These are phyloP conservation scores for Melanomma pulvis-pyrius DNA, from an alignment of 495 filamentous ascomycete genomes.

Conservation along the genomic window DNA sequence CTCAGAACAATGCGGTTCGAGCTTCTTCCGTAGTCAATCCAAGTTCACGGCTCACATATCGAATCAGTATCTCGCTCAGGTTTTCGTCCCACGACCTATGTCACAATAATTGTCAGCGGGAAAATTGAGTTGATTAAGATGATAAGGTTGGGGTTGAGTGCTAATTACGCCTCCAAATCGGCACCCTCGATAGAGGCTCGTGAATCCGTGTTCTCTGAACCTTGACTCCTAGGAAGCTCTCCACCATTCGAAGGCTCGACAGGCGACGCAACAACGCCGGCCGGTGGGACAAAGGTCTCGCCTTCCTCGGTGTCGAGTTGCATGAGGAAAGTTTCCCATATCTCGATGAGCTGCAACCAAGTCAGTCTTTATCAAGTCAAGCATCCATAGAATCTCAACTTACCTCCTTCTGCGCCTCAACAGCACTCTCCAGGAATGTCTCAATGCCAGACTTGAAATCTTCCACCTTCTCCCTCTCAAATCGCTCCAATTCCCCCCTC, in stretches of 20 bases:
- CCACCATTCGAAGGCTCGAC: background rate
- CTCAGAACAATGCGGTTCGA: no score
- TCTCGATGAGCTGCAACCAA: constrained; percentile 78
- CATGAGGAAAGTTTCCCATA: constrained; percentile 97
- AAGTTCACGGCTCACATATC: no score
- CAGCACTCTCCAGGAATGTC: constrained; percentile 92
- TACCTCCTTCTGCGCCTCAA: constrained; percentile 99
- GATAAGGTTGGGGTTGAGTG: background rate
- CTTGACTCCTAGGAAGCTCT: constrained; percentile 13
- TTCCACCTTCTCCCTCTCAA: constrained; percentile 97
- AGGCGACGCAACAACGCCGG: constrained; percentile 36
- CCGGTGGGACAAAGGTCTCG: constrained; percentile 39
- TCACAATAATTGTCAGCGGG: background rate
- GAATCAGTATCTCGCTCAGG: no score
- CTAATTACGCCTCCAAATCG: constrained; percentile 23
- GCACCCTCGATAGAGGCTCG: constrained; percentile 12
- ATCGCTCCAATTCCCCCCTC: constrained; percentile 86
- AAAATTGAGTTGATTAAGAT: background rate
- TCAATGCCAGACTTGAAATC: constrained; percentile 98
- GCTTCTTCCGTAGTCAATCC: no score
- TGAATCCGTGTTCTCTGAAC: constrained; percentile 9
- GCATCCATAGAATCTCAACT: constrained; percentile 35
- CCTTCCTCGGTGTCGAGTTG: constrained; percentile 92
- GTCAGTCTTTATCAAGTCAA: constrained; percentile 30
- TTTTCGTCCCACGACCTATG: no score